phyloP scores from a whole-genome alignment of 164 flowering plant genomes.

The Hamamelis virginiana region DNA sequence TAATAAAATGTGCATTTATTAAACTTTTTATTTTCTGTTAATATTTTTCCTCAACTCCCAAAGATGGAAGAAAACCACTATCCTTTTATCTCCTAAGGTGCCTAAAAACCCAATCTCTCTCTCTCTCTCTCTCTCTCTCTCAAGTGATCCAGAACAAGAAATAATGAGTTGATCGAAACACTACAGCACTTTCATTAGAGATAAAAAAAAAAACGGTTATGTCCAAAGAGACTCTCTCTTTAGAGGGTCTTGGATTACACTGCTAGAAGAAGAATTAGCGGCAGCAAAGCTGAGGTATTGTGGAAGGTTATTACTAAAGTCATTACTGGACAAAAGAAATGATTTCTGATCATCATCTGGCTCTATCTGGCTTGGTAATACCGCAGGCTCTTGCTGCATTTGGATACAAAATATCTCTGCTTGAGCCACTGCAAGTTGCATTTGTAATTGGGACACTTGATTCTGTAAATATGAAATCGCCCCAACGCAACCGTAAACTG shows the following conservation, averaged over 20 bases:
- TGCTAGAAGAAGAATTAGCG: conserved; percentile 36
- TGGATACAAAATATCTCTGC: conserved; percentile 65
- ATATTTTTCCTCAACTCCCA: no score
- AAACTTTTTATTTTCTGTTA: no score
- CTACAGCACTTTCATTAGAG: conserved; percentile 20
- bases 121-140: no score
- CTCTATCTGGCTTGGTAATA: conserved; percentile 9
- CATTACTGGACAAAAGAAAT: conserved; percentile 22
- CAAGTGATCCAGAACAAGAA: not conserved
- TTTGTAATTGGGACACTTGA: conserved; percentile 63
- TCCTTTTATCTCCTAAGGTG: no score
- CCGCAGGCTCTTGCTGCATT: conserved; percentile 51
- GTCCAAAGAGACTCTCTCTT: conserved; percentile 83
- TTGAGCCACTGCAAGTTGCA: conserved; percentile 68
- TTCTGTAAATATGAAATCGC: conserved; percentile 59
- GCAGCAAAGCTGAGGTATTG: conserved; percentile 53
- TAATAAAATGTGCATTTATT: no score
- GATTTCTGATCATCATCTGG: conserved; percentile 32
- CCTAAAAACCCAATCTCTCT: no score
- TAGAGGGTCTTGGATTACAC: conserved; percentile 67
- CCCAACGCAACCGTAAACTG: conserved; percentile 71
- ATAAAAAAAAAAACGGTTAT: conserved; percentile 16
- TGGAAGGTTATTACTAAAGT: conserved; percentile 28
- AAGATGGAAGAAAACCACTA: no score
- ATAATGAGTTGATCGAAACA: no score